Conservation (phyloP, 2,329 filamentous ascomycete genomes). For the Fusarium begoniae region DNA sequence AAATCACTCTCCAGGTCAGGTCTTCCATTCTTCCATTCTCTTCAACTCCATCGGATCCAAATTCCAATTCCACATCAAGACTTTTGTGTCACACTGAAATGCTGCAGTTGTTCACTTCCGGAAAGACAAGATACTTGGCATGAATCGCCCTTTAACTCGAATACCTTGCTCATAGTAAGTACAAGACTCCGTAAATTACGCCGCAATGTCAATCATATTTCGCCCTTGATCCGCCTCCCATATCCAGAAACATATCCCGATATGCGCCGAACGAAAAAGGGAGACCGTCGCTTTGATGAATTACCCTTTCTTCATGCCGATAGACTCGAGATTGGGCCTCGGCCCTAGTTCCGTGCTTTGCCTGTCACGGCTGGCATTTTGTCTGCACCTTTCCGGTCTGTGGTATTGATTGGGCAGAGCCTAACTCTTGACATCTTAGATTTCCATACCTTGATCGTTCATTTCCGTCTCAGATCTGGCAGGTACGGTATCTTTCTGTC, state of each 20-base stretch:
- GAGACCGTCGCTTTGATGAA: slow-evolving; percentile 10
- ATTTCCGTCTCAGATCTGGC: slow-evolving; percentile 38
- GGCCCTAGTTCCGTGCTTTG: slow-evolving; percentile 28
- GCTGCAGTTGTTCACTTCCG: neutral
- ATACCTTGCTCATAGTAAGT: slow-evolving; percentile 1
- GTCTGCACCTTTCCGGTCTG: slow-evolving; percentile 8
- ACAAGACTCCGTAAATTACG: slow-evolving; percentile 9
- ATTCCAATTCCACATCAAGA: slow-evolving; percentile 33
- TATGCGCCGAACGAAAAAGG: slow-evolving; percentile 15
- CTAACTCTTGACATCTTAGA: slow-evolving; percentile 33
- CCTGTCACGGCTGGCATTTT: slow-evolving; percentile 14
- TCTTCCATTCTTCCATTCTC: slow-evolving; percentile 28
- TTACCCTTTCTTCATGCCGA: slow-evolving; percentile 12
- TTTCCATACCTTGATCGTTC: slow-evolving; percentile 30
- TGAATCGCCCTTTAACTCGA: slow-evolving; percentile 14
- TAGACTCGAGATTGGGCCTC: slow-evolving; percentile 27
- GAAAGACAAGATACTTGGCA: slow-evolving; percentile 15
- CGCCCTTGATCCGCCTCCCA: slow-evolving; percentile 25
- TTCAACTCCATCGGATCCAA: slow-evolving; percentile 12
- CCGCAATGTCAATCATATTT: slow-evolving; percentile 17
- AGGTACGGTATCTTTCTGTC: neutral
- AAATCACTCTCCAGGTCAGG: neutral
- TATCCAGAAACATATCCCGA: slow-evolving; percentile 15
- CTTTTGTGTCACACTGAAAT: slow-evolving; percentile 19
- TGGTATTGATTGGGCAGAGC: slow-evolving; percentile 28